Conservation (phyloP, 1,284 basidiomycete genomes). For the Heterobasidion annosum region DNA sequence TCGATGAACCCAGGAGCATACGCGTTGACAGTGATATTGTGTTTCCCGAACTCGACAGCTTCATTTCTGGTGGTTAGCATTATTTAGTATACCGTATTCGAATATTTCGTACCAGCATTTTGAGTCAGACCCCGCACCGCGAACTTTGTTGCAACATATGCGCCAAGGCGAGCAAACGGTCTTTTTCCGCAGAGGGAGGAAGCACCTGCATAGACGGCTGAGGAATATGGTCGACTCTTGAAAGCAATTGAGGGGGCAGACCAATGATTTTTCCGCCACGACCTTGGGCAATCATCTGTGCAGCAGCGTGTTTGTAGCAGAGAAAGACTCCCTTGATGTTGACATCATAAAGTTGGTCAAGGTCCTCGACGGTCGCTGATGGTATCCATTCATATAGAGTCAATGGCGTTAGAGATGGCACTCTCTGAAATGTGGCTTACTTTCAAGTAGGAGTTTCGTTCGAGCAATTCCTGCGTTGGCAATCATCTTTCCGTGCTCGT, state of each 20-base stretch:
- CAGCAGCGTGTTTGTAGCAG: conserved; percentile 5
- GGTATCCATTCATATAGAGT: not conserved
- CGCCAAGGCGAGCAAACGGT: not conserved
- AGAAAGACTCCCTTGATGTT: conserved; percentile 1
- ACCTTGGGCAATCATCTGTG: conserved; percentile 5
- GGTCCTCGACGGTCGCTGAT: not conserved
- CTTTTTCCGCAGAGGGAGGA: not conserved
- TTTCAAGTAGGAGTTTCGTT: conserved; percentile 1
- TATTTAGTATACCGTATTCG: not conserved
- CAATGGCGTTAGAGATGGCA: not conserved
- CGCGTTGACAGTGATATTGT: conserved; percentile 20
- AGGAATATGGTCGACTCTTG: no score
- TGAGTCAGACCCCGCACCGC: conserved; percentile 4
- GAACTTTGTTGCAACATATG: conserved; percentile 2
- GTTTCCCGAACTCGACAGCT: conserved; percentile 12
- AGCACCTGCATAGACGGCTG: not conserved
- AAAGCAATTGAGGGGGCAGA: no score
- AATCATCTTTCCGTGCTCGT: conserved; percentile 15
- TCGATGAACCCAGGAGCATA: conserved; percentile 8
- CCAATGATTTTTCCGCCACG: conserved; percentile 2
- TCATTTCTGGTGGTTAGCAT: conserved; percentile 3
- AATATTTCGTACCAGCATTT: not conserved
- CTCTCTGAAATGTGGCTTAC: conserved; percentile 3
- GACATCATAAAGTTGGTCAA: not conserved
- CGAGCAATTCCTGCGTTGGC: conserved; percentile 19